Evolutionary conservation across 495 filamentous ascomycete genomes (phyloP).

Genomic region (Trichocladium antarcticum): DNA sequence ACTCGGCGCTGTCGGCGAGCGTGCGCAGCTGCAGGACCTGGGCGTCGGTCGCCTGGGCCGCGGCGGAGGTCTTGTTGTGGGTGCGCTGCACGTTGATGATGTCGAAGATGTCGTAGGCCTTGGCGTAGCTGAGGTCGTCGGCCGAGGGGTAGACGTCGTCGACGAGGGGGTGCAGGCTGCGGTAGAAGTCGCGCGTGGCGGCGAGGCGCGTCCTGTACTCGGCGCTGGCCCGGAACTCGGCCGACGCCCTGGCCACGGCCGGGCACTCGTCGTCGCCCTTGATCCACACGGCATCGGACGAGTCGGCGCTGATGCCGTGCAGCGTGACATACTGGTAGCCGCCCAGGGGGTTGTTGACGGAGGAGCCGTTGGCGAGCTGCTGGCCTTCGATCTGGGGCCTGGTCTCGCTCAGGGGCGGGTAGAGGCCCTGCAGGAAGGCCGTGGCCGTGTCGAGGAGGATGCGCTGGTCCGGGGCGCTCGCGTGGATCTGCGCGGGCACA

Average conservation of each 20-base stretch:
- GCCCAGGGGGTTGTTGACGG: constrained; percentile 8
- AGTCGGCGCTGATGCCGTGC: constrained; percentile 12
- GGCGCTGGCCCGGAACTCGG: not conserved
- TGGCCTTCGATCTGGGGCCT: not conserved
- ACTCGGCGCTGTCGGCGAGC: constrained; percentile 21
- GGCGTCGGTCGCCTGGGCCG: not conserved
- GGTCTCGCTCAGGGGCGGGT: constrained; percentile 13
- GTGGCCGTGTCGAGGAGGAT: constrained; percentile 20
- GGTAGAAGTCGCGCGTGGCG: constrained; percentile 14
- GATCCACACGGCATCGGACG: constrained; percentile 16
- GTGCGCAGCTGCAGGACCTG: constrained; percentile 14
- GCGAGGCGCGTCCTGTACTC: constrained; percentile 6
- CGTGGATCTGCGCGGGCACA: constrained; percentile 14
- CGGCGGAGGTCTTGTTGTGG: constrained; percentile 13
- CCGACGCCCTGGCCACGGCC: not conserved
- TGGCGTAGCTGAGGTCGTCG: constrained; percentile 7
- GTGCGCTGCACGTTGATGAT: constrained; percentile 16
- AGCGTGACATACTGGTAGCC: constrained; percentile 20
- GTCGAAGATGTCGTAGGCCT: constrained; percentile 20
- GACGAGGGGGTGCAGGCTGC: constrained; percentile 8
- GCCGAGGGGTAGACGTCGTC: constrained; percentile 5
- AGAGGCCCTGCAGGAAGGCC: constrained; percentile 17
- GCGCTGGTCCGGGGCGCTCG: constrained; percentile 12
- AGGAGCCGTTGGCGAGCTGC: constrained; percentile 15
- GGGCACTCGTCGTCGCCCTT: constrained; percentile 18